Percentiles rank a stretch among this genome's conserved stretches.
Evolutionary conservation across 352 stramenopile genomes (phyloP).

Genomic region (Elongisporangium prolatum): DNA sequence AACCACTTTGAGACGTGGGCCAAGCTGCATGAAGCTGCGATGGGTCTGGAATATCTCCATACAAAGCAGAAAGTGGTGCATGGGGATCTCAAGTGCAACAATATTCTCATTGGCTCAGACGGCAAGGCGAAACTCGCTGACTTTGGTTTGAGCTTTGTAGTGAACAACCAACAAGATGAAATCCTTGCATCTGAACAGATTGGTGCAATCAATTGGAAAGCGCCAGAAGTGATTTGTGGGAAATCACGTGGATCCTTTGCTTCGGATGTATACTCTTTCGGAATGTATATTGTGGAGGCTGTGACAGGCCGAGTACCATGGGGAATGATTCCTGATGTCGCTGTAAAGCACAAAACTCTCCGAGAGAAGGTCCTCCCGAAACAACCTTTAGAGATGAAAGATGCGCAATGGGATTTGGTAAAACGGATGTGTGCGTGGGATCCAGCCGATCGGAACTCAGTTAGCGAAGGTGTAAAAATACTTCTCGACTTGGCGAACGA

Average conservation of each 20-base stretch:
- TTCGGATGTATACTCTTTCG: constrained; percentile 18
- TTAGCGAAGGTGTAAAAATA: too few species aligned
- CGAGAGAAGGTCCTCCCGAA: too few species aligned
- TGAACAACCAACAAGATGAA: too few species aligned
- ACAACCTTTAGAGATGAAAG: too few species aligned
- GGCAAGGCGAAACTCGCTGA: constrained; percentile 69
- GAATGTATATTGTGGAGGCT: constrained; percentile 14
- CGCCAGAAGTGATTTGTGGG: not conserved
- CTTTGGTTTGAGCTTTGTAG: constrained; percentile 30
- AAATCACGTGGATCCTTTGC: constrained; percentile 6
- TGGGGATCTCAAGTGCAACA: constrained; percentile 54
- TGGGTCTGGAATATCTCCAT: constrained; percentile 69
- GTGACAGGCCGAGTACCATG: not conserved
- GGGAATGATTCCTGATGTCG: not conserved
- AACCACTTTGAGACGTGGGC: constrained; percentile 15
- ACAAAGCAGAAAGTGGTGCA: constrained; percentile 28
- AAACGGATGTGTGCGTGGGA: too few species aligned
- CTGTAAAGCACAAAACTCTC: not conserved
- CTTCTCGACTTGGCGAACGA: too few species aligned
- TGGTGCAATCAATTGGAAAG: not conserved
- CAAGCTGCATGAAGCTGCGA: constrained; percentile 17
- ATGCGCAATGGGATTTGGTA: too few species aligned
- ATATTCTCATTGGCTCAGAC: constrained; percentile 51
- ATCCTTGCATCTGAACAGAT: not conserved
- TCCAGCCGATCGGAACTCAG: too few species aligned